Evolutionary conservation across 768 basidiomycete genomes (phyloP), one percentile per base, ranked within the genome.

Genomic region (Filobasidium wieringae): DNA sequence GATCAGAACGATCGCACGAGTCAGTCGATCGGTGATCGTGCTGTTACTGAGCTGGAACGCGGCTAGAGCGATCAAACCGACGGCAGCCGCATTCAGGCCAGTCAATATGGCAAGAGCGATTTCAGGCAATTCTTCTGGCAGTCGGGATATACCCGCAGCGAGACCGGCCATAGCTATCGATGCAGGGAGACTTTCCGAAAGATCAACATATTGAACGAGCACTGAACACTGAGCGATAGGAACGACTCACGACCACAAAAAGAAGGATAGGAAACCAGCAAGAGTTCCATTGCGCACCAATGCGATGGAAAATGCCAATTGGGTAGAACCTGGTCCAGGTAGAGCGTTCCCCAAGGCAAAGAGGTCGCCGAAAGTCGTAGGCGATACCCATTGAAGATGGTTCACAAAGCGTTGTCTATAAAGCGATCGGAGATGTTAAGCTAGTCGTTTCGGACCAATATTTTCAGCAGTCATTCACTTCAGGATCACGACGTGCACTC

Each of bases 21-120:
- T 77, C 14, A 79, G 37, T 4, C 65, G 62, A 56, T 81, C 80
- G 2, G 78, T 79, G 31, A 79, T 76, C 32, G 78, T 75, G 32
- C 76, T 77, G 11, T 74, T 65, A 1, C 77, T 66, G 15, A 81
- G 77, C 59, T 80, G 78, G 27, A 77, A 73, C 1, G 78, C 80
- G 4, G 81, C 79, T 17, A 81, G 72, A 1, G 79, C 78, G 53
- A 81, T 79, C 8, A 81, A 66, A 0, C 80, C 81, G 4, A 81
- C 80, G 0, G 79, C 79, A 3, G 80, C 76, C 1, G 80, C 78
- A 61, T 82, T 81, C 19, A 82, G 64, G 2, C 81, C 81, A 0
- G 79, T 78, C 8, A 82, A 72, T 11, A 81, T 68, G 17, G 78
- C 78, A 55, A 79, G 78, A n/a, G 77, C 80, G 22, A 77, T 72